Evolutionary conservation across 306 rosid genomes (phyloP), one percentile per base, ranked within the genome.

Genomic region (Amphicarpaea edgeworthii): DNA sequence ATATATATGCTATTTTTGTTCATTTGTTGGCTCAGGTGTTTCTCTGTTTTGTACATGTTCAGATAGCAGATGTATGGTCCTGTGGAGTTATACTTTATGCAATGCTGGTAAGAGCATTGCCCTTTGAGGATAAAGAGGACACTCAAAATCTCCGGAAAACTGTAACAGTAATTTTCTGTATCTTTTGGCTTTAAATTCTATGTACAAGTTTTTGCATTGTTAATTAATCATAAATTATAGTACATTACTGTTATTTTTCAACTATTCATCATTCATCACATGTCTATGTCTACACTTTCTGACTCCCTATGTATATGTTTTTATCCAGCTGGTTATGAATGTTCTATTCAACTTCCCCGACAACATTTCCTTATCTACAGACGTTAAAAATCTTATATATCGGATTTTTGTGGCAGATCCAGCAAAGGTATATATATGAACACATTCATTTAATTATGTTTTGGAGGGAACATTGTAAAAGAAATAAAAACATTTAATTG

Each of bases 51-150:
- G 16, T 40, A 51, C 57, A n/a, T 69, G 14, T 84, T 74, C 77
- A 90, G 96, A 49, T 86, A 82, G 92, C 86, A 21, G 92, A 87
- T 84, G 78, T 90, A 50, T 90, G 95, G 95, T 90, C 92, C 12
- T 87, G 90, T 73, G 95, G 92, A 63, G 95, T 90, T 37, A 87
- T 89, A 32, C 87, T 90, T 40, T 90, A 90, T 79, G 81, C 85
- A 63, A 90, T 87, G 92, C 77, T 90, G 85, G 86, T 84, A 53
- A 89, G 89, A 76, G 83, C 84, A 19, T 83, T 87, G 50, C 92
- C 92, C 40, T 90, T 90, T 69, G 88, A 82, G 70, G 90, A 86
- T 80, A 83, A 80, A 77, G 79, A 73, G n/a, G 95, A 90, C 64
- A 83, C 82, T 1, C 79, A 81, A 62, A 86, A 87, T 85, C 73